phyloP scores from a whole-genome alignment of 148 eudicot species.

The Gaultheria prostrata region DNA sequence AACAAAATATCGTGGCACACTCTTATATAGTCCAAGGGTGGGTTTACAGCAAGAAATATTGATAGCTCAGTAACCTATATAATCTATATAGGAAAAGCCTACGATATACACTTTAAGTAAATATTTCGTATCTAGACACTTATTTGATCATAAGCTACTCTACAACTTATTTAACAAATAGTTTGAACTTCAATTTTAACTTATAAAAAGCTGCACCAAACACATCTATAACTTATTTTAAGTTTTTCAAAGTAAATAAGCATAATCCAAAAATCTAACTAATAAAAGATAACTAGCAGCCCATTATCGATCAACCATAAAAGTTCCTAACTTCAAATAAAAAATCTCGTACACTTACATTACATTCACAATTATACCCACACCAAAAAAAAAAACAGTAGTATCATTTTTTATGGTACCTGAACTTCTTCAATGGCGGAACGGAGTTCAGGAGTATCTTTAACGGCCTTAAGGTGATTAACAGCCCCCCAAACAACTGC shows the following conservation, averaged over 20 bases:
- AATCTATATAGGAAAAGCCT: background rate
- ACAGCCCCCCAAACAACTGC: slow-evolving; percentile 86
- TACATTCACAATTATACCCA: background rate
- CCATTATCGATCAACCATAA: background rate
- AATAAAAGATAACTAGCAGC: too few relatives aligned
- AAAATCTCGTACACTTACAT: background rate
- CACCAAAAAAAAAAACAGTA: too few relatives aligned
- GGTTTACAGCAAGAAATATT: background rate
- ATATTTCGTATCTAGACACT: too few relatives aligned
- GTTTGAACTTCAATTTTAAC: too few relatives aligned
- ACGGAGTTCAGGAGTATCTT: slow-evolving; percentile 83
- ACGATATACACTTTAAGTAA: background rate
- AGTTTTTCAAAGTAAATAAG: too few relatives aligned
- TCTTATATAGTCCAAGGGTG: background rate
- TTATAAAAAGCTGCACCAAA: too few relatives aligned
- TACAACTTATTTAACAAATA: too few relatives aligned
- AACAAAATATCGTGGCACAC: background rate
- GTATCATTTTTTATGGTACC: slow-evolving; percentile 31
- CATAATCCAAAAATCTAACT: too few relatives aligned
- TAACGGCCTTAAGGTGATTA: slow-evolving; percentile 85
- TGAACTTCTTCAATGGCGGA: slow-evolving; percentile 97
- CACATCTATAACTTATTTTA: too few relatives aligned
- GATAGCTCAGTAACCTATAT: background rate
- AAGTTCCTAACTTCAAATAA: background rate
- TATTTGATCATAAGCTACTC: too few relatives aligned